phyloP scores from a whole-genome alignment of 306 rosid species.

The Vicia villosa region DNA sequence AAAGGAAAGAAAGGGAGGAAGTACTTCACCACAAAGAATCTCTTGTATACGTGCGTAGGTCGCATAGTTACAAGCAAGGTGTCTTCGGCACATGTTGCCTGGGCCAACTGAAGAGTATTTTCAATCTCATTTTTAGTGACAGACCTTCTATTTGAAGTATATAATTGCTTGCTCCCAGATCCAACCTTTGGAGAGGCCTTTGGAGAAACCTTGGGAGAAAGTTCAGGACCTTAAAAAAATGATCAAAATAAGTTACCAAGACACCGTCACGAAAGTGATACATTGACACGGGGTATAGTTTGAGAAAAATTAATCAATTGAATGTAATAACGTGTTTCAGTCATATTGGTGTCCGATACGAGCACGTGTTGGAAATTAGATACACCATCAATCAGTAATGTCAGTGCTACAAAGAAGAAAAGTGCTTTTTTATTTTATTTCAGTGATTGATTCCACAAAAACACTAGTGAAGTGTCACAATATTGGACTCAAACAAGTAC shows the following conservation, averaged over 20 bases:
- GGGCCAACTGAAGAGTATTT: constrained; percentile 46
- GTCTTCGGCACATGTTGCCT: constrained; percentile 40
- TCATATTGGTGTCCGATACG: no score
- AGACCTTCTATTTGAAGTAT: constrained; percentile 63
- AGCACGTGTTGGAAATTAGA: not conserved
- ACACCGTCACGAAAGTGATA: not conserved
- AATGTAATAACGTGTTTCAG: not conserved
- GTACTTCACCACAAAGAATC: constrained; percentile 64
- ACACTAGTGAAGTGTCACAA: not conserved
- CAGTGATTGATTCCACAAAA: not conserved
- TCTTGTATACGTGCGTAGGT: constrained; percentile 65
- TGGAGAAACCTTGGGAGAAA: constrained; percentile 23
- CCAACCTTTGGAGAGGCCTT: constrained; percentile 22
- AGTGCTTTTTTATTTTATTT: not conserved
- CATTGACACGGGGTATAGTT: not conserved
- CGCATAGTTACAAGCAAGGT: constrained; percentile 54
- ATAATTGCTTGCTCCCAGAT: constrained; percentile 24
- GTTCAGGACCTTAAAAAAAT: constrained; percentile 36
- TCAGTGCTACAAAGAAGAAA: not conserved
- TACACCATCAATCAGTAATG: no score
- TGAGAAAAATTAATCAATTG: not conserved
- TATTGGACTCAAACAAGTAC: not conserved
- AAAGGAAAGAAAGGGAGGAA: constrained; percentile 29
- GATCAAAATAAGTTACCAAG: constrained; percentile 18
- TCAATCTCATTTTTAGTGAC: constrained; percentile 51